Evolutionary conservation across 345 rosid species (phyloP).

Genomic region (Geranium brycei): DNA sequence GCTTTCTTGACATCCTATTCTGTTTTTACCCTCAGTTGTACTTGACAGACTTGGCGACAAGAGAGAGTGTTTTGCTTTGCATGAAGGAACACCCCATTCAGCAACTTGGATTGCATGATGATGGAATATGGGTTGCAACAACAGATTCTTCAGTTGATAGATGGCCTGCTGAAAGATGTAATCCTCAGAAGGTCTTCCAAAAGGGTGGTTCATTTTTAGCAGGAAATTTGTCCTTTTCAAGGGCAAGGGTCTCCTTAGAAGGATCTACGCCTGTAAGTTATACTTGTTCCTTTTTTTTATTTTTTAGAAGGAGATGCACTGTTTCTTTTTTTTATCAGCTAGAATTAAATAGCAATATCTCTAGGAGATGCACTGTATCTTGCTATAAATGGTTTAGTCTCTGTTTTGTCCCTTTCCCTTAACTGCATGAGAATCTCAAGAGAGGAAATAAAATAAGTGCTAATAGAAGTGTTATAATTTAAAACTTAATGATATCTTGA

Average conservation of each 20-base stretch:
- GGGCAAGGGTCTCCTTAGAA: constrained; percentile 94
- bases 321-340: too few species aligned
- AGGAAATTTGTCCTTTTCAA: constrained; percentile 88
- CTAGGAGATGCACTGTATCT: too few species aligned
- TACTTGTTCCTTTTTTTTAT: background rate
- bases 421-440: too few species aligned
- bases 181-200: constrained; percentile 74
- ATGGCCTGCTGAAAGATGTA: constrained; percentile 87
- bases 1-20: constrained; percentile 11
- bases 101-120: constrained; percentile 82
- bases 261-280: constrained; percentile 80
- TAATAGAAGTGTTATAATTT: too few species aligned
- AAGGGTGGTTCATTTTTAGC: constrained; percentile 94
- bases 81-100: constrained; percentile 76
- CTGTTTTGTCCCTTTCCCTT: too few species aligned
- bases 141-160: constrained; percentile 80
- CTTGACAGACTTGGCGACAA: constrained; percentile 88
- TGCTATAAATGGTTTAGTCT: too few species aligned
- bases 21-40: constrained; percentile 47
- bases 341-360: too few species aligned
- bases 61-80: constrained; percentile 94
- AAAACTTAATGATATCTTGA: too few species aligned
- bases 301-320: too few species aligned
- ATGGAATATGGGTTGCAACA: constrained; percentile 86
- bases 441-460: too few species aligned